phyloP scores from a whole-genome alignment of 1,284 basidiomycete species.

The Cutaneotrichosporon sp. region DNA sequence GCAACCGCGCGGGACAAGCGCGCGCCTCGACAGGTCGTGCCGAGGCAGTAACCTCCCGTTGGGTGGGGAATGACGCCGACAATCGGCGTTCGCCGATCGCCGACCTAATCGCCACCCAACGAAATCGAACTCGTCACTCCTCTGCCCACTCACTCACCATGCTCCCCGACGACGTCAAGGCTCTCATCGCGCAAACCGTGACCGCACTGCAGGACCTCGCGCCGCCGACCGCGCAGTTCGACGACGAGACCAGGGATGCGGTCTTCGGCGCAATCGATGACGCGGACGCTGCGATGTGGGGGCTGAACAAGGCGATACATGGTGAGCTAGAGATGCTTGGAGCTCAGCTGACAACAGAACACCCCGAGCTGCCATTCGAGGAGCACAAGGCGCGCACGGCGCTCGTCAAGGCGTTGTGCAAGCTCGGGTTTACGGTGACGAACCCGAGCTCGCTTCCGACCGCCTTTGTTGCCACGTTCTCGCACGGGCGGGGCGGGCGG shows the following conservation, averaged over 20 bases:
- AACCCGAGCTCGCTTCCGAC: conserved; percentile 32
- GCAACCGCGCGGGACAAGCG: too few relatives aligned
- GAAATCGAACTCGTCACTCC: neutral
- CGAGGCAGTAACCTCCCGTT: too few relatives aligned
- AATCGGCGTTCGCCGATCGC: neutral
- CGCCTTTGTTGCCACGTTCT: conserved; percentile 36
- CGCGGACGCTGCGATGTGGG: conserved; percentile 61
- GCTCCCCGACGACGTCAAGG: conserved; percentile 22
- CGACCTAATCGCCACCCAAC: neutral
- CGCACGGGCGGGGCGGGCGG: conserved; percentile 33
- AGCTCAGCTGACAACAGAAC: conserved; percentile 20
- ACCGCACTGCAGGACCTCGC: conserved; percentile 23
- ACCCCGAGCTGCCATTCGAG: conserved; percentile 37
- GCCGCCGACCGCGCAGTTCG: conserved; percentile 22
- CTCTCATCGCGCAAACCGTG: conserved; percentile 30
- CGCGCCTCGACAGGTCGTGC: too few relatives aligned
- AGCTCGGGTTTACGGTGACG: conserved; percentile 32
- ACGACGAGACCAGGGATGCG: conserved; percentile 33
- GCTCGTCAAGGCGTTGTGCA: conserved; percentile 25
- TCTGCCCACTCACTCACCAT: neutral
- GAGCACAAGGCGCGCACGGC: conserved; percentile 35
- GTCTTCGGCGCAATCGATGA: conserved; percentile 57
- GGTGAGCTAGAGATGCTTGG: conserved; percentile 30
- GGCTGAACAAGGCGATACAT: conserved; percentile 70
- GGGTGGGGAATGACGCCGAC: too few relatives aligned